Evolutionary conservation across 2,329 filamentous ascomycete genomes (phyloP), one percentile per base, ranked within the genome.

Genomic region (Aspergillus sp.): DNA sequence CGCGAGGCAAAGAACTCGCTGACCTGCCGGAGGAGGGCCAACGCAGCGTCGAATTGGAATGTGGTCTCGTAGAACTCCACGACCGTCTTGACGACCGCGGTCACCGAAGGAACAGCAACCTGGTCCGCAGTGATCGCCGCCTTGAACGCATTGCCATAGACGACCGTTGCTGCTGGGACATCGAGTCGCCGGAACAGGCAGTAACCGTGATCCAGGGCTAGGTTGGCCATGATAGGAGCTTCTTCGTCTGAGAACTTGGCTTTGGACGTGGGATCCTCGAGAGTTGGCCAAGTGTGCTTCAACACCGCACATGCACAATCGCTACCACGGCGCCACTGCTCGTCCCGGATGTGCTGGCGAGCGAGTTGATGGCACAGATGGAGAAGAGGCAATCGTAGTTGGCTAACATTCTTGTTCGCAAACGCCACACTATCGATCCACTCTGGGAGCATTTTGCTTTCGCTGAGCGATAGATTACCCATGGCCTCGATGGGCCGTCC

Each of bases 31-130:
- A 76, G 68, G 8, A 76, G 57, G 31, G 62, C 60, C 5, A 76
- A 57, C 1, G 74, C 74, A 54, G 70, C 74, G 23, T 69, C 68
- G 59, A 76, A 76, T 46, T 76, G 74, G 69, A 73, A 76, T 1
- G 74, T 75, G 1, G 69, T 76, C 53, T 76, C 74, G 19, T 75
- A 75, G 60, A 76, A 76, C 57, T 76, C 74, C 17, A 76, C 71
- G 7, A 76, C 71, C 0, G 73, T 73, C 64, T 75, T 76, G 19
- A 73, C 71, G 2, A 74, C 74, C 3, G 72, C 69, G 11, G 70
- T 65, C 7, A 75, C 70, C 9, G 71, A 72, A 2, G 70, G 65
- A 11, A 76, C 73, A 8, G 73, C 68, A 0, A 75, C 73, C 38
- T 64, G 71, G 7, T 76, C 74, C 0, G 74, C 73, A 3, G 66